These are phyloP conservation scores for Magnusiomyces ingens DNA, from an alignment of 1,139 yeast species.

Conservation along the genomic window DNA sequence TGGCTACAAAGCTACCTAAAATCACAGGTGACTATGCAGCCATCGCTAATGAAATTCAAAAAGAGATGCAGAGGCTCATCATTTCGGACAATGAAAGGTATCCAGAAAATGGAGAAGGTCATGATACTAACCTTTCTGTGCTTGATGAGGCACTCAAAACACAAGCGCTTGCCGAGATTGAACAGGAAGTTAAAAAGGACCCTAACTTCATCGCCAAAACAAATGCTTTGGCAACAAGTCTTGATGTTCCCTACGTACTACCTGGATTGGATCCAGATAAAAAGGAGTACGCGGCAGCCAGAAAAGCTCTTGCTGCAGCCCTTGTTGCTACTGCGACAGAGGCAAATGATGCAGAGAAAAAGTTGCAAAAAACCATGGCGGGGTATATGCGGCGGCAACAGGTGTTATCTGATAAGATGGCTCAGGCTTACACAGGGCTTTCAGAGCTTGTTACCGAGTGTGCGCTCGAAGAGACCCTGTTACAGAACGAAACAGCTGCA, in stretches of 20 bases:
- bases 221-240: constrained; percentile 10
- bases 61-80: constrained; percentile 39
- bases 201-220: background rate
- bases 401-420: constrained; percentile 27
- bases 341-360: constrained; percentile 35
- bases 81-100: constrained; percentile 44
- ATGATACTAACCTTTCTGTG: constrained; percentile 32
- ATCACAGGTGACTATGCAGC: background rate
- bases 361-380: constrained; percentile 30
- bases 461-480: constrained; percentile 26
- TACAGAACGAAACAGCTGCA: constrained; percentile 32
- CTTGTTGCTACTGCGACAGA: constrained; percentile 27
- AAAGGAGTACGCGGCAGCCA: background rate
- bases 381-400: constrained; percentile 36
- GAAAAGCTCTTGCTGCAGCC: constrained; percentile 17
- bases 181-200: constrained; percentile 24
- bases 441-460: constrained; percentile 27
- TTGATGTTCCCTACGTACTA: constrained; percentile 16
- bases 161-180: constrained; percentile 33
- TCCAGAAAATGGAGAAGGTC: constrained; percentile 23
- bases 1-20: constrained; percentile 5
- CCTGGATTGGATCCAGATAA: constrained; percentile 13
- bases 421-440: constrained; percentile 27
- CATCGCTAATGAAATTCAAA: constrained; percentile 25
- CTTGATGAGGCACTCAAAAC: constrained; percentile 37